Conservation (phyloP, 768 basidiomycete species). For the Lactarius tabidus region DNA sequence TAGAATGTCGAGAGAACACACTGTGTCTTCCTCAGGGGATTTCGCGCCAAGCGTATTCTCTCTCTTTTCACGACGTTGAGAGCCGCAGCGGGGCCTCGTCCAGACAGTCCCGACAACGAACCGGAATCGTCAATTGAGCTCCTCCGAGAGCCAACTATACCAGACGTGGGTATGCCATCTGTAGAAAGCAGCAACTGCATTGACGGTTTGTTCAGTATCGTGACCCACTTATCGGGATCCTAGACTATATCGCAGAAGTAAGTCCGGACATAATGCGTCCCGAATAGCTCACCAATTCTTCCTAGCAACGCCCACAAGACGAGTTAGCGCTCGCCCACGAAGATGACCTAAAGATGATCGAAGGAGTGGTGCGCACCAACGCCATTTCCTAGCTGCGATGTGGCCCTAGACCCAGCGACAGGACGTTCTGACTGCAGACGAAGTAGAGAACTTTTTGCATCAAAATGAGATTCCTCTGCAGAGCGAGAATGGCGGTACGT, state of each 20-base stretch:
- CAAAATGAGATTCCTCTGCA: background rate
- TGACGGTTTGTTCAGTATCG: slow-evolving; percentile 9
- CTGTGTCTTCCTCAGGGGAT: slow-evolving; percentile 24
- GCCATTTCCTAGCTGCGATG: background rate
- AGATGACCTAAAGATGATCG: slow-evolving; percentile 13
- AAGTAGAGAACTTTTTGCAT: background rate
- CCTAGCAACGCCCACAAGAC: slow-evolving; percentile 10
- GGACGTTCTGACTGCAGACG: background rate
- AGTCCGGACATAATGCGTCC: background rate
- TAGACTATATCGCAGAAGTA: slow-evolving; percentile 20
- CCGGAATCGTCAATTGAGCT: slow-evolving; percentile 15
- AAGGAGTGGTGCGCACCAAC: slow-evolving; percentile 13
- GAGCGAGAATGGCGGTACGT: background rate
- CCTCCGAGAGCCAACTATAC: slow-evolving; percentile 13
- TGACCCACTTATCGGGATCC: slow-evolving; percentile 19
- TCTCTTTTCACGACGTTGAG: slow-evolving; percentile 14
- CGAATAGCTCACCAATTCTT: background rate
- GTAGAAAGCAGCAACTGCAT: background rate
- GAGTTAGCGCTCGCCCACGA: slow-evolving; percentile 24
- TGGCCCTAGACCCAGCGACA: background rate
- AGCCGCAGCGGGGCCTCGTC: slow-evolving; percentile 13
- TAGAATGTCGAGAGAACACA: slow-evolving; percentile 6
- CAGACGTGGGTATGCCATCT: slow-evolving; percentile 8
- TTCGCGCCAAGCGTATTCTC: slow-evolving; percentile 17
- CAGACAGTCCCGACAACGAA: slow-evolving; percentile 16